Conservation (phyloP, 371 early-diverging fungal species). For the Amoeboaphelidium protococcarum region DNA sequence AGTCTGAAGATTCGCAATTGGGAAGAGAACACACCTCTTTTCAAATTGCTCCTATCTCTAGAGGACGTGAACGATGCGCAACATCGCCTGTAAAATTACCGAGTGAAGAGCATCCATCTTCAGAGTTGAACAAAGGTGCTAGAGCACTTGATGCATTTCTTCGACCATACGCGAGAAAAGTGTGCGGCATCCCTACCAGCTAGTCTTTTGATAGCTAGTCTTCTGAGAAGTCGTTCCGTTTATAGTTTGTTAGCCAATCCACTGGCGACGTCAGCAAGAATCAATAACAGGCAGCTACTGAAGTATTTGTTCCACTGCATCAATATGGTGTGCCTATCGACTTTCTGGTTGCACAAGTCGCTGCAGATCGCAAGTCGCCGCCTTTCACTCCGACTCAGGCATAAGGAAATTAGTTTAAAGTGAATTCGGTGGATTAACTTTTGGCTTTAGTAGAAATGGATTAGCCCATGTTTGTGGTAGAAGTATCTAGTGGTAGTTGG, state of each 20-base stretch:
- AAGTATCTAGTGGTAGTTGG: too few relatives aligned
- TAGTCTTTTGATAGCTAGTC: neutral
- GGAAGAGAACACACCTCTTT: constrained; percentile 3
- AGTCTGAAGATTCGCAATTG: neutral
- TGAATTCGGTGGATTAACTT: too few relatives aligned
- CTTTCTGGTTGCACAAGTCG: too few relatives aligned
- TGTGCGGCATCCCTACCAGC: neutral
- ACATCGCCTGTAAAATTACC: neutral
- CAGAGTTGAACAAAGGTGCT: neutral
- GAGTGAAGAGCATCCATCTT: neutral
- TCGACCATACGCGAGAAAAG: neutral
- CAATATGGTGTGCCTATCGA: neutral
- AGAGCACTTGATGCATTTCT: neutral
- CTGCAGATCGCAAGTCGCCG: too few relatives aligned
- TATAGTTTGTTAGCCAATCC: neutral
- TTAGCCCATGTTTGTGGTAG: too few relatives aligned
- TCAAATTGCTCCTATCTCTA: neutral
- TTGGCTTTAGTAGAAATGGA: too few relatives aligned
- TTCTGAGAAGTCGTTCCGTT: neutral
- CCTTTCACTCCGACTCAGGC: too few relatives aligned
- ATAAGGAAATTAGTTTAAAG: too few relatives aligned
- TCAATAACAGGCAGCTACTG: neutral
- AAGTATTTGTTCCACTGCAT: neutral
- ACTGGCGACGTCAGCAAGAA: neutral
- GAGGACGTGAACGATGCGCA: neutral